Base-by-base conservation (phyloP, 371 early-diverging fungal species). In the Lichtheimia hyalospora region DNA sequence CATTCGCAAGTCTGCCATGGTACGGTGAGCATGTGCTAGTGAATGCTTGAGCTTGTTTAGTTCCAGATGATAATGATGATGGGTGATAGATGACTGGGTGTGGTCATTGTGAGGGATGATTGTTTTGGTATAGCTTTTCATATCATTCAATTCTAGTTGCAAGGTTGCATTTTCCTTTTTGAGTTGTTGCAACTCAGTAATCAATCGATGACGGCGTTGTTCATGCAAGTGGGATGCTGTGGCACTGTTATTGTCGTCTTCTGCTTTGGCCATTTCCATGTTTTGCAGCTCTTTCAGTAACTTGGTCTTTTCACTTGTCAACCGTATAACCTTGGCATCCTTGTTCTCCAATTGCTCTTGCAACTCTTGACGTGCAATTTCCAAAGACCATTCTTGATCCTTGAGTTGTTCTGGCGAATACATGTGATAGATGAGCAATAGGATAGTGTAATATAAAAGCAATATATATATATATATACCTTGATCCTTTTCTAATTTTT, bases 251-350 rank as follows among this genome's bases (percentile, higher is more conserved):
- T 40, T 15, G 25, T 55, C 56, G n/a, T 10, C 89, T 58, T 88
- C 85, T 54, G 87, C 89, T 41, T 83, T 84, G 14, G 83, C 79
- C 49, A 69, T 62, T 41, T 86, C 87, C 44, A 77, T 67, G 21
- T 73, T 16, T 81, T 73, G 21, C 85, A 84, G 18, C 83, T 69
- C 84, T 54, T 86, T 75, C 25, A 75, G 74, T 5, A 87, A 68
- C 0, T 64, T 54, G 16, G 72, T 62, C 1, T 88, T 69, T 18
- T 83, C 78, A 13, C 77, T 82, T 49, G 78, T 73, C 20, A 85
- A 65, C 60, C 76, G 84, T 59, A 77, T 79, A 49, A 84, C 81
- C 54, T 85, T 85, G 23, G 69, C 75, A 18, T 59, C 71, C 15
- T 77, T 70, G 60, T 82, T 84, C 25, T 68, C 77, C 52, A 80